Evolutionary conservation across 371 early-diverging fungal species (phyloP), one percentile per base, ranked within the genome.

Genomic region (Mortierella sp.): DNA sequence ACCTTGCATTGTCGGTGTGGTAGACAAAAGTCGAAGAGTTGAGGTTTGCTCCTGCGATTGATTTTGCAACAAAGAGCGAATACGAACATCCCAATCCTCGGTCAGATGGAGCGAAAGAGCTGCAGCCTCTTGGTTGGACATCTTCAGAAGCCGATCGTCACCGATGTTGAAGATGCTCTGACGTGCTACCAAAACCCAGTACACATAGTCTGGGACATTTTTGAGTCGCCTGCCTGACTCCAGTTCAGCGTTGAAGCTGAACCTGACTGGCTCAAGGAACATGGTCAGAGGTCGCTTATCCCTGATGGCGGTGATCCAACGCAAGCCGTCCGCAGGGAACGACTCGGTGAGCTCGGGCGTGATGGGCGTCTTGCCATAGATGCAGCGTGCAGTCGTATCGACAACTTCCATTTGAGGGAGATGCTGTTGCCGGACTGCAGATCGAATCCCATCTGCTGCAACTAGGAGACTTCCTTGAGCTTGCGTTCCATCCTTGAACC

Each of bases 401-500:
- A 61, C 44, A 26, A 61, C 24, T 8, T 61, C 34, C 34, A 61
- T 27, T 24, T 43, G 21, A n/a, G 61, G 53, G 21, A 61, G 0
- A 1, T 24, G 28, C 27, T 61, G 61, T 24, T 47, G 17, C n/a
- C 61, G 52, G 23, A 61, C 61, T 6, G 53, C 52, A 11, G 66
- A 72, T 39, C 50, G 56, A 26, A 57, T 50, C 0, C 70, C 64
- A 26, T 70, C 70, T 1, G 64, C 63, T 15, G 49, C 70, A 6
- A 70, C 59, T 19, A 70, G 43, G 8, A 70, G 46, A 12, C 39
- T 6, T 0, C 70, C 70, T 34, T n/a, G 27, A 0, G 48, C 70
- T n/a, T 39, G 48, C 0, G 70, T 60, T 12, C 76, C 78, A 41
- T 81, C 83, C 3, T 64, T 60, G 46, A 83, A 81, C 3, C 42